Evolutionary conservation across 805 yeast species (phyloP).

Genomic region (Candida germanica): DNA sequence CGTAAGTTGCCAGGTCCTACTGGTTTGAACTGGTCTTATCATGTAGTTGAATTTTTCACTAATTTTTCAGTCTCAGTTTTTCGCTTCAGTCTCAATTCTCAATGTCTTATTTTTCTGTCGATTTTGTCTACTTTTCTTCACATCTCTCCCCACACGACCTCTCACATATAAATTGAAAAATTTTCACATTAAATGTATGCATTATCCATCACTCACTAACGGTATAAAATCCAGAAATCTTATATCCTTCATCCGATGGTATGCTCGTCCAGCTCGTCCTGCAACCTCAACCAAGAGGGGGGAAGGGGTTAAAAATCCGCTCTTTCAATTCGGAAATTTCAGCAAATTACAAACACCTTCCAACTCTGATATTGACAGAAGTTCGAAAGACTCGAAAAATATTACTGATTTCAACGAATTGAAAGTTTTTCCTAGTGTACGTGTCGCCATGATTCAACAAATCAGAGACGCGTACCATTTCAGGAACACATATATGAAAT

Average conservation of each 20-base stretch:
- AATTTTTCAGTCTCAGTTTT: too few species aligned
- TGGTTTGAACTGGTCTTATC: too few species aligned
- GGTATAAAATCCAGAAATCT: not conserved
- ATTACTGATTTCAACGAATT: slow-evolving; percentile 65
- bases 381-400: slow-evolving; percentile 32
- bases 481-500: slow-evolving; percentile 29
- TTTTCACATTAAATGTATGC: not conserved
- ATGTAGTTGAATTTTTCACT: slow-evolving; percentile 8
- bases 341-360: slow-evolving; percentile 45
- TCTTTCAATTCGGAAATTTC: slow-evolving; percentile 43
- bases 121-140: too few species aligned
- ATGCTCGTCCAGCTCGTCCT: not conserved
- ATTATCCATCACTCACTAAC: not conserved
- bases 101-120: too few species aligned
- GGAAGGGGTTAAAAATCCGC: slow-evolving; percentile 2
- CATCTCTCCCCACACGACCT: slow-evolving; percentile 1
- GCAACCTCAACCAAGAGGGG: not conserved
- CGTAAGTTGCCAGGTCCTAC: slow-evolving; percentile 3
- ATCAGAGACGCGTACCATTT: slow-evolving; percentile 40
- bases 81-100: too few species aligned
- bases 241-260: too few species aligned
- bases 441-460: slow-evolving; percentile 56
- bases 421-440: slow-evolving; percentile 61
- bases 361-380: slow-evolving; percentile 35
- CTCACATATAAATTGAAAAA: not conserved